Evolutionary conservation across 345 rosid species (phyloP), one percentile per base, ranked within the genome.

Genomic region (Brassica nigra): DNA sequence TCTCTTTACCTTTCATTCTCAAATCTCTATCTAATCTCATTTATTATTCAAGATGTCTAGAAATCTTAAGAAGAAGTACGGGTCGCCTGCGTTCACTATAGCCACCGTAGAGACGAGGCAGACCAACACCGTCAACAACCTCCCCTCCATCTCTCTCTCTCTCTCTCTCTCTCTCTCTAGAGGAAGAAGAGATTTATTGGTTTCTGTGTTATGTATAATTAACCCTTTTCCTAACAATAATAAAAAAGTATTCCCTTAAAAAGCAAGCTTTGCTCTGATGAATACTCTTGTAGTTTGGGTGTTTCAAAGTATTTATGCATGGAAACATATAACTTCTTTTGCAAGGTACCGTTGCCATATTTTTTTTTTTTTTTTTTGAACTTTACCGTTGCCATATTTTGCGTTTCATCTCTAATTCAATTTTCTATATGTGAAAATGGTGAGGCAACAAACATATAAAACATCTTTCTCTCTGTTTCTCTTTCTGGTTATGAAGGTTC

Each of bases 61-160:
- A 18, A 18, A 18, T 18, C 18, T 18, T 18, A 18, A n/a, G n/a
- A n/a, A 88, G 30, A 89, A 18, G 55, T 86, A 86, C 10, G 96
- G 97, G 65, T 91, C 96, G 27, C 86, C 98, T 14, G 86, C 90
- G 7, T 62, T 66, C 1, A 80, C 95, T 10, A 72, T 81, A 3
- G 78, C 82, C 74, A 28, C 82, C 58, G 82, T 34, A 5, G 82
- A 78, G 62, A 71, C 70, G 33, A 79, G 74, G 64, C 82, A 67
- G 8, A 72, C 57, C 65, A 79, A 73, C 3, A 61, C 74, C 14
- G 74, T 61, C 30, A 79, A 68, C 18, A 79, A 1, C 16, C 27
- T 79, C 62, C 74, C 65, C 69, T 44, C 74, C 82, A 79, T 78
- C 2, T 33, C 34, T 42, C 30, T 1, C 33, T 52, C 3, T 47